phyloP scores from a whole-genome alignment of 495 filamentous ascomycete species.

The Lichina pygmaea region DNA sequence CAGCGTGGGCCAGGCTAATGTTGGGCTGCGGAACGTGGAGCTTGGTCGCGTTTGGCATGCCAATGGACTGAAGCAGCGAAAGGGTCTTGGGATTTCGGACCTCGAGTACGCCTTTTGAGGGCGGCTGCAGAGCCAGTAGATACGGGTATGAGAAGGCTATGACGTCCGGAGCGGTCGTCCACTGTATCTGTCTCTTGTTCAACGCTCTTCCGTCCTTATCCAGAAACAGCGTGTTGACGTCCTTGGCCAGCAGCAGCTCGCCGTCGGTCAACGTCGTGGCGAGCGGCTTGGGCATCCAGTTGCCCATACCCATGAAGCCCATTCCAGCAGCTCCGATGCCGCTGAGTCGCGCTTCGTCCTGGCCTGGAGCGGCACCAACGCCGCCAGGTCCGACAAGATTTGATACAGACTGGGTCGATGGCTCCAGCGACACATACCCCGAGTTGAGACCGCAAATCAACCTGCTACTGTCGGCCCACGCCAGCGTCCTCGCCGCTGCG shows the following conservation, averaged over 20 bases:
- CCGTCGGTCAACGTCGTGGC: conserved; percentile 58
- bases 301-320: conserved; percentile 85
- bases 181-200: conserved; percentile 70
- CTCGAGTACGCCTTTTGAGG: conserved; percentile 66
- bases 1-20: conserved; percentile 73
- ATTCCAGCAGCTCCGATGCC: conserved; percentile 51
- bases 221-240: conserved; percentile 86
- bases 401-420: conserved; percentile 36
- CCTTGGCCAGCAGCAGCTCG: conserved; percentile 71
- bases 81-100: conserved; percentile 82
- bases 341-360: conserved; percentile 33
- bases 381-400: conserved; percentile 62
- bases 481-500: conserved; percentile 57
- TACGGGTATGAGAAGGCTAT: conserved; percentile 95
- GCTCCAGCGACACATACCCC: conserved; percentile 70
- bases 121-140: conserved; percentile 59
- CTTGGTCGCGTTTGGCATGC: conserved; percentile 48
- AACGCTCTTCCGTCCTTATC: conserved; percentile 56
- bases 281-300: conserved; percentile 71
- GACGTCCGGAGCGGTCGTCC: conserved; percentile 64
- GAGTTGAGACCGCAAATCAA: conserved; percentile 69
- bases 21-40: conserved; percentile 88
- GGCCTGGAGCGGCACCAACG: conserved; percentile 35
- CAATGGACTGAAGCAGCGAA: conserved; percentile 60
- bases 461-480: conserved; percentile 67